These are phyloP conservation scores for Fusarium sp. DNA, from an alignment of 2,329 filamentous ascomycete genomes.

Conservation along the genomic window DNA sequence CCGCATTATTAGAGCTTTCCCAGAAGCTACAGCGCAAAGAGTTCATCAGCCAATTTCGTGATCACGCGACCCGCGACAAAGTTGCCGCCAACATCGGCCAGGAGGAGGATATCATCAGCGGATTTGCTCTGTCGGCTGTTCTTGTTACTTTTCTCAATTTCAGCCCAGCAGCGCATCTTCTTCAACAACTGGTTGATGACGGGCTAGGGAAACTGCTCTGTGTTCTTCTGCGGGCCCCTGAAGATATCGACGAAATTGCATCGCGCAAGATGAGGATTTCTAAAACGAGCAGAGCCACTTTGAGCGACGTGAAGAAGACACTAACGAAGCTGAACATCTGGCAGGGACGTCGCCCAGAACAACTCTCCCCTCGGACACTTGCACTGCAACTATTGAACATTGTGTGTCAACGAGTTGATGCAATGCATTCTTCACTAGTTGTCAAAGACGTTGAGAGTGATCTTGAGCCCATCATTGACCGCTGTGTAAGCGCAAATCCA, in stretches of 20 bases:
- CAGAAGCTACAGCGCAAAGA: constrained; percentile 72
- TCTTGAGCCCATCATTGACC: constrained; percentile 46
- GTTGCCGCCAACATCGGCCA: constrained; percentile 74
- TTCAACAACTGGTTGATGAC: constrained; percentile 70
- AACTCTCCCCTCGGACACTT: constrained; percentile 74
- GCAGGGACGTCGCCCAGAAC: constrained; percentile 65
- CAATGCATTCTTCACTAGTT: constrained; percentile 49
- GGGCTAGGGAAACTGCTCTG: constrained; percentile 69
- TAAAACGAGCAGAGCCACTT: constrained; percentile 70
- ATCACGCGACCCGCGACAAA: constrained; percentile 79
- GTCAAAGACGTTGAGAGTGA: constrained; percentile 50
- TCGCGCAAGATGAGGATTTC: constrained; percentile 79
- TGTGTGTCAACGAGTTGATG: constrained; percentile 50
- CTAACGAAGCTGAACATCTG: constrained; percentile 72
- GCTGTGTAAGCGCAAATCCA: constrained; percentile 36
- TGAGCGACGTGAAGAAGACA: constrained; percentile 68
- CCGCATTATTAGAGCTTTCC: constrained; percentile 72
- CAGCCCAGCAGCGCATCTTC: constrained; percentile 71
- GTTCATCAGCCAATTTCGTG: constrained; percentile 79
- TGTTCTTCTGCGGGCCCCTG: constrained; percentile 65
- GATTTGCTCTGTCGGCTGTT: constrained; percentile 75
- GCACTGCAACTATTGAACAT: constrained; percentile 74
- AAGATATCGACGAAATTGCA: constrained; percentile 72
- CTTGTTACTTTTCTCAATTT: constrained; percentile 74
- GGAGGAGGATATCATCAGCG: constrained; percentile 73